These are phyloP conservation scores for Candida argentea DNA, from an alignment of 805 yeast genomes.

Conservation along the genomic window DNA sequence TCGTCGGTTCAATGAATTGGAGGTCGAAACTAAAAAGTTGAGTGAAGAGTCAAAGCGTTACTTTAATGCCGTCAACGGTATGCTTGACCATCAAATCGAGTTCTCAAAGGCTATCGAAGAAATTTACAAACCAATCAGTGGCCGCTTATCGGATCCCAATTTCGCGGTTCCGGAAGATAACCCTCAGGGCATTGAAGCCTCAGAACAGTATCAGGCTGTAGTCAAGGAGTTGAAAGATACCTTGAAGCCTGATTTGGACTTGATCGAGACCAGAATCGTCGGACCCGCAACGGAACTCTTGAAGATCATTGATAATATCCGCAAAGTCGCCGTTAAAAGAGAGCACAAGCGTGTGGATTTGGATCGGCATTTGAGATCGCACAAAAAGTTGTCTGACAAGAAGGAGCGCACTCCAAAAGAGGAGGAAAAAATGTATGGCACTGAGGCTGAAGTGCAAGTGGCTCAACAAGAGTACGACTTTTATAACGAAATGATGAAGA, in stretches of 20 bases:
- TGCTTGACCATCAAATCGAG: slow-evolving; percentile 88
- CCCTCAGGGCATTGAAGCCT: slow-evolving; percentile 93
- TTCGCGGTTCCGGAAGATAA: slow-evolving; percentile 83
- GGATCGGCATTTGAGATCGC: slow-evolving; percentile 68
- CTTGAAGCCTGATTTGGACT: slow-evolving; percentile 84
- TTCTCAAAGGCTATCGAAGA: slow-evolving; percentile 94
- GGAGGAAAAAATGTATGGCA: slow-evolving; percentile 81
- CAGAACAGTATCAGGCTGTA: slow-evolving; percentile 82
- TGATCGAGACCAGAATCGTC: slow-evolving; percentile 83
- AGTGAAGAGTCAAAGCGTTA: slow-evolving; percentile 87
- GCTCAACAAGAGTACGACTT: slow-evolving; percentile 96
- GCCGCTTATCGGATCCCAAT: slow-evolving; percentile 83
- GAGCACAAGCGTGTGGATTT: slow-evolving; percentile 91
- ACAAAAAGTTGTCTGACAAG: slow-evolving; percentile 68
- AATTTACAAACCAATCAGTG: slow-evolving; percentile 91
- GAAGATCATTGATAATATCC: slow-evolving; percentile 67
- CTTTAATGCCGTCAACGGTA: slow-evolving; percentile 84
- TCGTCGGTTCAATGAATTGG: slow-evolving; percentile 88
- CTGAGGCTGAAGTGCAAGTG: slow-evolving; percentile 79
- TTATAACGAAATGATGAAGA: slow-evolving; percentile 88
- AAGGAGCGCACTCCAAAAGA: slow-evolving; percentile 80
- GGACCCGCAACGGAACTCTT: slow-evolving; percentile 87
- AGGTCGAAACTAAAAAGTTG: slow-evolving; percentile 77
- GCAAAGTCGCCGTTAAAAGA: slow-evolving; percentile 93
- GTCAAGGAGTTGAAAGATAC: slow-evolving; percentile 80